Evolutionary conservation across 805 yeast species (phyloP), one percentile per base, ranked within the genome.

Genomic region (Torulaspora quercuum): DNA sequence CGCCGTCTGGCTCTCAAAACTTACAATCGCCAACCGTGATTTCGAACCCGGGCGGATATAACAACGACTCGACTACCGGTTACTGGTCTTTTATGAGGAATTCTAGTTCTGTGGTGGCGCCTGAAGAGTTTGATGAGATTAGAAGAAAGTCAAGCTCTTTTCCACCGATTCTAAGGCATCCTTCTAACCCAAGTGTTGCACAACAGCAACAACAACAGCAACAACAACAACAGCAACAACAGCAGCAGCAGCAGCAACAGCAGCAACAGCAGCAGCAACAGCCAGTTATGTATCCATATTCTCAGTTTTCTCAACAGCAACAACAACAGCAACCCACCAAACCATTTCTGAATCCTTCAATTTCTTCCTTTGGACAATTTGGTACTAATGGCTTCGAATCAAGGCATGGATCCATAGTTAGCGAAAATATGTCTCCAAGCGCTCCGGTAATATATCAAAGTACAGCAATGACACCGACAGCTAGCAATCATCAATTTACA

Each of bases 361-460:
- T 48, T 5, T 43, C 46, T 7, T 36, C 53, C 4, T 53, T 53
- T 29, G 53, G 53, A 7, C 55, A 52, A 18, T 53, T 42, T 27
- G 53, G 52, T 14, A 24, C 49, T 3, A 46, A 44, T 25, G 61
- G 55, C 2, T 52, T 50, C 23, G 56, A 52, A 20, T 56, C 63
- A 7, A 49, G 63, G 24, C 49, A 50, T n/a, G 53, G 54, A 10
- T 56, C 61, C 2, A 46, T 54, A 5, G 51, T 49, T 3, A 55
- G 61, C 37, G 61, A 54, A 12, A 54, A 53, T 6, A 46, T 55
- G 54, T 57, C 63, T 3, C 59, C 61, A 7, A 50, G 52, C 31
- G 49, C 55, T 4, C 41, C 55, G 3, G 31, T 39, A 2, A 29
- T 41, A 11, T 41, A 34, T 30, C 47, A 37, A 21, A 29, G 31